Evolutionary conservation across 2,329 filamentous ascomycete species (phyloP).

Genomic region (Aspergillus neotritici): DNA sequence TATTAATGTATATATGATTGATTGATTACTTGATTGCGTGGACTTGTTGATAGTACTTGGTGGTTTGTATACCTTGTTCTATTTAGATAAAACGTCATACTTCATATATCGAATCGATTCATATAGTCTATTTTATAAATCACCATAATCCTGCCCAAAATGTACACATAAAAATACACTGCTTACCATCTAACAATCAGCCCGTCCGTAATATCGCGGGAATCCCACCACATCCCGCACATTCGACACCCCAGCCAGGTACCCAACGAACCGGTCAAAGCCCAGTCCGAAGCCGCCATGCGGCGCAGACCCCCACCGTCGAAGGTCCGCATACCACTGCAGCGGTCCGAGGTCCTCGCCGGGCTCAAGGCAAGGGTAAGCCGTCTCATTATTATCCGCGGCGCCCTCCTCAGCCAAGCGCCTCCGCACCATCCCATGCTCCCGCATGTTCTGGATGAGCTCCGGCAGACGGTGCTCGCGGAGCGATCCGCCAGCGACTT

Average conservation of each 20-base stretch:
- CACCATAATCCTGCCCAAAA: not conserved
- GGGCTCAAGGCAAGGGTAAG: slow-evolving; percentile 34
- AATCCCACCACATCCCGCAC: slow-evolving; percentile 83
- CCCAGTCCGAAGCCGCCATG: slow-evolving; percentile 89
- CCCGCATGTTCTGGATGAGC: slow-evolving; percentile 65
- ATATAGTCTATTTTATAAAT: not conserved
- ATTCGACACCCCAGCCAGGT: slow-evolving; percentile 73
- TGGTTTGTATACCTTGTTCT: no score
- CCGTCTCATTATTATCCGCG: slow-evolving; percentile 11
- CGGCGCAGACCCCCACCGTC: slow-evolving; percentile 83
- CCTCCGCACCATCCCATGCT: slow-evolving; percentile 54
- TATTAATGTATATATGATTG: no score
- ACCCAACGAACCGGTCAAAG: slow-evolving; percentile 80
- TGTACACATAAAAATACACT: not conserved
- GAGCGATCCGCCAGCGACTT: slow-evolving; percentile 82
- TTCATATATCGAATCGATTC: no score
- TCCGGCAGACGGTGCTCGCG: slow-evolving; percentile 71
- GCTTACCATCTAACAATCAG: slow-evolving; percentile 42
- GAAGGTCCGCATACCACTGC: slow-evolving; percentile 82
- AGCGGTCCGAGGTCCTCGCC: slow-evolving; percentile 48
- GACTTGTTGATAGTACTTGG: no score
- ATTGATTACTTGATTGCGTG: no score
- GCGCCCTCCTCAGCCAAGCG: slow-evolving; percentile 11
- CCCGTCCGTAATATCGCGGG: slow-evolving; percentile 61
- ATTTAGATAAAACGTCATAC: no score